phyloP scores from a whole-genome alignment of 2,329 filamentous ascomycete species.

The Boeremia lycopersici region DNA sequence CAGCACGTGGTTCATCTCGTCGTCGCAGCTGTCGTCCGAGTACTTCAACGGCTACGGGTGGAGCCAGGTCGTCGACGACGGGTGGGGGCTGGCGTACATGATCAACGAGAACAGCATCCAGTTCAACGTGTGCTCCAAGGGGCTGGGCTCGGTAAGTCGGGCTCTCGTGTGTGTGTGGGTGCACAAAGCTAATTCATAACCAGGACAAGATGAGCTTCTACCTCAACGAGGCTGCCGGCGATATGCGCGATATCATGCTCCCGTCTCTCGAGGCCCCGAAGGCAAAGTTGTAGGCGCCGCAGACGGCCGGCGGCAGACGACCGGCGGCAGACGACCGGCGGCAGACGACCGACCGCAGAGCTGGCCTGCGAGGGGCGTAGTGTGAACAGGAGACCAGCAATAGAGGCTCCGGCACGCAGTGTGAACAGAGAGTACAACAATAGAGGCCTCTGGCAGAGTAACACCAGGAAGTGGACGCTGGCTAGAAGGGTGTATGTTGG shows the following conservation, averaged over 20 bases:
- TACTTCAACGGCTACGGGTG: conserved; percentile 99
- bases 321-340: too few species aligned
- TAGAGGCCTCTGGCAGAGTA: too few species aligned
- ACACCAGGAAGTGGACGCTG: too few species aligned
- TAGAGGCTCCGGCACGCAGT: too few species aligned
- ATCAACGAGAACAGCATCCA: conserved; percentile 99
- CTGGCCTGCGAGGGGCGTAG: too few species aligned
- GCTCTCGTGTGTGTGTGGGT: neutral
- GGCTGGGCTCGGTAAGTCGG: conserved; percentile 70
- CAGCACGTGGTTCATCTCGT: conserved; percentile 85
- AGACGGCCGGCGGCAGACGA: too few species aligned
- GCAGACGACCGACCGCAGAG: too few species aligned
- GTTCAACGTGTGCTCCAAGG: conserved; percentile 97
- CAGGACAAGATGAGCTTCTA: conserved; percentile 90
- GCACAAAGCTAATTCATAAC: neutral
- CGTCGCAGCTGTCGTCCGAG: conserved; percentile 89
- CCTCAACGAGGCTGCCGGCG: conserved; percentile 88
- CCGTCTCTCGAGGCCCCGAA: conserved; percentile 80
- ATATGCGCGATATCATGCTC: conserved; percentile 84
- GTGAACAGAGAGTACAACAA: too few species aligned
- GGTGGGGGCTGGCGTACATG: conserved; percentile 99
- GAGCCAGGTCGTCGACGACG: conserved; percentile 95
- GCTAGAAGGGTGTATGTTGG: too few species aligned
- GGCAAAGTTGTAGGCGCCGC: conserved; percentile 89
- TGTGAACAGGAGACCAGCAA: too few species aligned